Conservation (phyloP, 1,139 yeast species). For the Saccharomycopsis phalli region DNA sequence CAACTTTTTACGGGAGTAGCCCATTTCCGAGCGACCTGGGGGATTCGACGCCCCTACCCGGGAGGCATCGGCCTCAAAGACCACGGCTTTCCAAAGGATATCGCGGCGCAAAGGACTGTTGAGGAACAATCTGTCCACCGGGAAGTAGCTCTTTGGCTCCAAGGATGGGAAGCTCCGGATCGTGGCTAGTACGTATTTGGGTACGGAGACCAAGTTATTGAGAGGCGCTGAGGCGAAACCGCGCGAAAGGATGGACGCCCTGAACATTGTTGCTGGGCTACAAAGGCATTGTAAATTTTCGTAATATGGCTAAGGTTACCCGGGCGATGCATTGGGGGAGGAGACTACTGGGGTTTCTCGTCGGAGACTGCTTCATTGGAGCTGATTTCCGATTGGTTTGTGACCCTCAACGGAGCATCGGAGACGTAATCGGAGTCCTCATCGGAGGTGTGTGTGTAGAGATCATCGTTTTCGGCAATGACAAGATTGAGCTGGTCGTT, state of each 20-base stretch:
- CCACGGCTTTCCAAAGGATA: slow-evolving; percentile 87
- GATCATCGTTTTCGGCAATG: neutral
- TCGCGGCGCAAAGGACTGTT: slow-evolving; percentile 81
- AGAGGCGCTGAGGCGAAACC: no score
- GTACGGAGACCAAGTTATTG: slow-evolving; percentile 35
- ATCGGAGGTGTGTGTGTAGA: neutral
- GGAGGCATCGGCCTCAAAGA: slow-evolving; percentile 80
- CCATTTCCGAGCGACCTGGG: slow-evolving; percentile 77
- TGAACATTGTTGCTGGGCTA: no score
- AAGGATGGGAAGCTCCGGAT: slow-evolving; percentile 80
- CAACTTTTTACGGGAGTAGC: slow-evolving; percentile 75
- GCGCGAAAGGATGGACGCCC: no score
- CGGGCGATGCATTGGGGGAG: no score
- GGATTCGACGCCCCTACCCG: slow-evolving; percentile 88
- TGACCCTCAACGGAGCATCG: neutral
- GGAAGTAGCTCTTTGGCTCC: slow-evolving; percentile 71
- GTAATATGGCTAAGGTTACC: no score
- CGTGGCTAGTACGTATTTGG: slow-evolving; percentile 72
- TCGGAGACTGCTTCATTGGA: no score
- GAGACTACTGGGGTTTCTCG: no score
- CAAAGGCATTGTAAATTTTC: no score
- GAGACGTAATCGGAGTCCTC: neutral
- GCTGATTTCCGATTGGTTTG: no score
- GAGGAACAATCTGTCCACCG: slow-evolving; percentile 62
- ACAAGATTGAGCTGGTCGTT: slow-evolving; percentile 1